Evolutionary conservation across 331 rosid species (phyloP), one percentile per base, ranked within the genome.

Genomic region (Telfairia occidentalis): DNA sequence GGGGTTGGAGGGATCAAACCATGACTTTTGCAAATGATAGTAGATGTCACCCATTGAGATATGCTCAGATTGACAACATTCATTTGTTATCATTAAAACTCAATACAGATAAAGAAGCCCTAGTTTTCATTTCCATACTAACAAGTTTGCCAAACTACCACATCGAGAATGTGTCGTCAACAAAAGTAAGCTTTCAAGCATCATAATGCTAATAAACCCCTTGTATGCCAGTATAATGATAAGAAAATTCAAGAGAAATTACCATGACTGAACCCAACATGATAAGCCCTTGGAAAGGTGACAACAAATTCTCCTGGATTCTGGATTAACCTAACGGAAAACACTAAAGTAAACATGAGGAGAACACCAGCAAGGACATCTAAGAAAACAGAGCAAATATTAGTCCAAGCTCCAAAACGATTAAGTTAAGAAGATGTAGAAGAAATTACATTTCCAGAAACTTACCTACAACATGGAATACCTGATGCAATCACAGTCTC

Each of bases 201-300:
- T 19, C 48, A 73, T 34, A 16, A 70, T 70, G 75, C 42, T 70
- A 23, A 19, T 9, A 37, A 37, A 67, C 60, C 13, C 45, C 19
- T 48, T 5, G 64, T 57, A 53, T 73, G 19, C 1, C 50, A 2
- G 65, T 55, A 52, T 50, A 35, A 32, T 34, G 40, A 35, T 26
- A 40, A 74, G 16, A 35, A 74, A 38, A 38, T 26, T 60, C 23
- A 46, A 82, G 81, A 88, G 82, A 42, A 83, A 83, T 92, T 95
- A 95, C 99, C 99, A 48, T 95, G 99, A 89, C 99, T 92, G 93
- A 95, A 95, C 89, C 99, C 99, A 40, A 95, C 96, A 85, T 95
- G 99, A 84, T 95, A 95, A 78, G 99, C 96, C 82, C 97, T 88
- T 78, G 99, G 99, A 87, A 95, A 95, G 79, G 99, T 95, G 82